Conservation (phyloP, 2,329 filamentous ascomycete species). For the Rutstroemia sp. region DNA sequence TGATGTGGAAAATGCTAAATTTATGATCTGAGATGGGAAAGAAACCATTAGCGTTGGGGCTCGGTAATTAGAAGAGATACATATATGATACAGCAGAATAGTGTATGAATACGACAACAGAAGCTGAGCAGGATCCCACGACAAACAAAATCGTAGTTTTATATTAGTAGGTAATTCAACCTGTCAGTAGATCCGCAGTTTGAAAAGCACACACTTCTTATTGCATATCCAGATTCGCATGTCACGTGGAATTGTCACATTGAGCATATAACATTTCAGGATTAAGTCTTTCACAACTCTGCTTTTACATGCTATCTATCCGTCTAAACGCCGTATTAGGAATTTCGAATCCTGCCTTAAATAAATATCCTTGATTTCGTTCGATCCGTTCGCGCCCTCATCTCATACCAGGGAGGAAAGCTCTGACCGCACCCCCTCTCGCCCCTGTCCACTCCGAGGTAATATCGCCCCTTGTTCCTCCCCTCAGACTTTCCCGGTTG, state of each 20-base stretch:
- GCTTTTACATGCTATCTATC: slow-evolving; percentile 7
- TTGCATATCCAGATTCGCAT: too few relatives aligned
- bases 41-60: too few relatives aligned
- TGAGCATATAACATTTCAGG: background rate
- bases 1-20: background rate
- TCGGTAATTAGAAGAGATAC: background rate
- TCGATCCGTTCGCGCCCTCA: background rate
- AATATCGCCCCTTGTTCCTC: background rate
- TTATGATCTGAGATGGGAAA: too few relatives aligned
- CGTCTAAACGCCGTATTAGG: slow-evolving; percentile 9
- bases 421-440: background rate
- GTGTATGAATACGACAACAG: background rate
- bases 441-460: background rate
- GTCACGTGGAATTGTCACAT: background rate
- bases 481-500: background rate
- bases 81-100: background rate
- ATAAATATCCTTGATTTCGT: background rate
- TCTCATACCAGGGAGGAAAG: background rate
- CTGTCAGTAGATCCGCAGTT: background rate
- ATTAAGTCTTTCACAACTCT: background rate
- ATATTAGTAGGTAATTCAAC: background rate
- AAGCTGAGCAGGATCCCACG: too few relatives aligned
- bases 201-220: too few relatives aligned
- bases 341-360: background rate
- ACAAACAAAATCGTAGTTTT: too few relatives aligned